These are phyloP conservation scores for Apocynum venetum DNA, from an alignment of 257 asterid genomes.

Conservation along the genomic window DNA sequence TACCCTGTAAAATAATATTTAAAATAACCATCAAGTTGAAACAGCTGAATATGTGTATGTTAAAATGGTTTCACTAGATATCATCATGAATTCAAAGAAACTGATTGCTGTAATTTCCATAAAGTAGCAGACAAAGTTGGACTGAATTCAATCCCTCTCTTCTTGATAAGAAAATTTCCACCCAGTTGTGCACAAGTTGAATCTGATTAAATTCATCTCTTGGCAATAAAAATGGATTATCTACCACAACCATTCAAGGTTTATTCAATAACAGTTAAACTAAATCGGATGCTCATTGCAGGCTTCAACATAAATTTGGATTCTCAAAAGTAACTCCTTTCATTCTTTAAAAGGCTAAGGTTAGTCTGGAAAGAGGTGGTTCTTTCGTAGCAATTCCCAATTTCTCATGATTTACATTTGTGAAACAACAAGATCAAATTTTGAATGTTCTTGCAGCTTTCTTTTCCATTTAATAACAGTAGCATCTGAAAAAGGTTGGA, in stretches of 20 bases:
- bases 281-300: not conserved
- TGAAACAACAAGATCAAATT: no score
- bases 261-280: not conserved
- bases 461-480: no score
- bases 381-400: not conserved
- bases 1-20: conserved; percentile 53
- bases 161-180: no score
- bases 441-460: no score
- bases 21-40: not conserved
- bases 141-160: not conserved
- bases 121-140: not conserved
- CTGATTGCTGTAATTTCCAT: not conserved
- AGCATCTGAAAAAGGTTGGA: no score
- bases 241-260: no score
- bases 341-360: not conserved
- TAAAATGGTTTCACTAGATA: not conserved
- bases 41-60: not conserved
- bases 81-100: not conserved
- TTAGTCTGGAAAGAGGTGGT: not conserved
- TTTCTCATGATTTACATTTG: no score
- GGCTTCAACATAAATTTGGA: not conserved
- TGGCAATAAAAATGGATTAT: not conserved
- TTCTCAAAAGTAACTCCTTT: not conserved
- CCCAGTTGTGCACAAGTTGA: no score
- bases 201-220: no score